Evolutionary conservation across 2,329 filamentous ascomycete species (phyloP), one percentile per base, ranked within the genome.

Genomic region (Tolypocladium nubicola): DNA sequence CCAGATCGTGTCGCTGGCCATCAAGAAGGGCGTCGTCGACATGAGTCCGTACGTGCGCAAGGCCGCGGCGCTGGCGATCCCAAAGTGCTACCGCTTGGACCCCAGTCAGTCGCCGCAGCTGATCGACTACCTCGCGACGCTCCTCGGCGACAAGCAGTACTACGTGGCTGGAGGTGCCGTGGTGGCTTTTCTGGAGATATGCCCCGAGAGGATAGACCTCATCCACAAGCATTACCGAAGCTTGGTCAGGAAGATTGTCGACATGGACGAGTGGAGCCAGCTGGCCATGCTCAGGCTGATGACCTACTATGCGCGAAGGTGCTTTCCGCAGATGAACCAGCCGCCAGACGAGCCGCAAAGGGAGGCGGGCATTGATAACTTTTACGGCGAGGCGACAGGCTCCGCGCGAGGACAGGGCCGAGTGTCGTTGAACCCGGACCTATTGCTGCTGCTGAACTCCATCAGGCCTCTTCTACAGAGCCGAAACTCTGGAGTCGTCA

Each of bases 261-360:
- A 99, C 69, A 99, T 99, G 94, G 94, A 99, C 67, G 94, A 99
- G 73, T 99, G 94, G 94, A 89, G 91, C 47, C 94, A 99, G 73
- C 72, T 97, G 56, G 88, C 90, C 2, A 89, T 89, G 3, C 69
- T 99, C 64, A 82, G 85, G 43, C 76, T 99, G 62, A 86, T 97
- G 83, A 87, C 88, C 1, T 76, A 85, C 26, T 99, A 99, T 70
- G 85, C 89, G 2, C 84, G 94, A 56, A 88, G 83, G 68, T 97
- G 90, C 70, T 99, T 99, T 64, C 92, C 94, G 0, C 79, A 80
- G 57, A 81, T 81, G 68, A 87, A 78, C 10, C 84, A 78, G 62
- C 73, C 80, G 2, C 83, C 77, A 47, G 57, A 84, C 76, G 63
- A 75, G 56, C 58, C 69, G 67, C 59, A 55, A 62, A 65, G 40